Percentiles rank a stretch among this genome's conserved stretches.
phyloP scores from a whole-genome alignment of 306 rosid genomes.

The Lupinus albus region DNA sequence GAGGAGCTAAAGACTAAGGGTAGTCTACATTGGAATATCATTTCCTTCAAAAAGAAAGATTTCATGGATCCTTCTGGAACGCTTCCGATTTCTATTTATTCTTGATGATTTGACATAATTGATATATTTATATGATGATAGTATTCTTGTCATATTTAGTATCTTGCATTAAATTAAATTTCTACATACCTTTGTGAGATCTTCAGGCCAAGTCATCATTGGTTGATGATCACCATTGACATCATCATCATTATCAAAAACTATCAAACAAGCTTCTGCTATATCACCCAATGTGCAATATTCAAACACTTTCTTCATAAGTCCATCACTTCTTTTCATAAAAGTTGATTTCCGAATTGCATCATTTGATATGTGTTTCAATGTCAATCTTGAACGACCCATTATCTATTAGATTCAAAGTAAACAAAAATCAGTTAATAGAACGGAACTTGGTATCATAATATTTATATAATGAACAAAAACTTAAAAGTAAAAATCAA shows the following conservation, averaged over 20 bases:
- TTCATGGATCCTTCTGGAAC: too few relatives aligned
- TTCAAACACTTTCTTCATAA: slow-evolving; percentile 19
- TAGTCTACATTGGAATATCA: too few relatives aligned
- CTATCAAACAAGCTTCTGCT: slow-evolving; percentile 8
- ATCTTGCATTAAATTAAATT: too few relatives aligned
- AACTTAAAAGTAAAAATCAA: neutral
- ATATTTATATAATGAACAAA: neutral
- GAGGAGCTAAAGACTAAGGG: too few relatives aligned
- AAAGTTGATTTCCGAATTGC: slow-evolving; percentile 13
- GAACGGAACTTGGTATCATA: neutral
- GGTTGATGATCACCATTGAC: neutral
- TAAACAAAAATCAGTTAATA: neutral
- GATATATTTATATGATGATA: too few relatives aligned
- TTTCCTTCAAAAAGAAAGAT: too few relatives aligned
- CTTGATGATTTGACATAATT: too few relatives aligned
- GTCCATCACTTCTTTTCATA: slow-evolving; percentile 20
- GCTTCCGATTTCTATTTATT: too few relatives aligned
- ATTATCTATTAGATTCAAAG: slow-evolving; percentile 4
- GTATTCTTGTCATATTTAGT: too few relatives aligned
- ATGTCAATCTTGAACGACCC: slow-evolving; percentile 20
- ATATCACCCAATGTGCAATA: neutral
- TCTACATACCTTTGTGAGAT: neutral
- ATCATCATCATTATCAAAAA: neutral
- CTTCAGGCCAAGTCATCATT: neutral
- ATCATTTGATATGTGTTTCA: neutral